Evolutionary conservation across 345 rosid genomes (phyloP), one percentile per base, ranked within the genome.

Genomic region (Noccaea caerulescens): DNA sequence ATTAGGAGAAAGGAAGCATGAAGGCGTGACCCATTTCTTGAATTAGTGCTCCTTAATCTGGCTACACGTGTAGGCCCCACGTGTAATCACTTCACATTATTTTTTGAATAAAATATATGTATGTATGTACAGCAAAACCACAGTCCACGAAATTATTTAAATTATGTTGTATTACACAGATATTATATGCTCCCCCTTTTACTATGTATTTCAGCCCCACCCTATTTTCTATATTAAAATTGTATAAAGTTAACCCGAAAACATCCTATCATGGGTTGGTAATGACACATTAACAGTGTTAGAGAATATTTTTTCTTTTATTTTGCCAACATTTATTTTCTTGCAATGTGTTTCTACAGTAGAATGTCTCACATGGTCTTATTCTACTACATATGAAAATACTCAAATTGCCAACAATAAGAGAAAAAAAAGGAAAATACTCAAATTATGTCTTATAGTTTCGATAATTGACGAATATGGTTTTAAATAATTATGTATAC

Each of bases 11-110:
- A 51, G 75, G 75, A 76, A 63, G 54, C 75, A 76, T 13, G 75
- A 57, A 75, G 68, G 37, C 50, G 14, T 66, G 76, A 71, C 76
- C 80, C 80, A 71, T 66, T 45, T 34, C 63, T 65, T 65, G n/a
- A 49, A 58, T 76, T 71, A 76, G 72, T 76, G 80, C 63, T 66
- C 57, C 76, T 71, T 76, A 76, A 76, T 63, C 63, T 4, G 55
- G 43, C 41, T 76, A 71, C 80, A 76, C 76, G 72, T 76, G 68
- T 66, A 70, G 80, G 76, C 16, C 76, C 80, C 80, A 70, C 33
- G 57, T 65, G 72, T 58, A 32, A 64, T 71, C 76, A 50, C 66
- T 70, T 63, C 66, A 30, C 46, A 33, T 66, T 32, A 13, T 42
- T 12, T 23, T 63, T 13, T 23, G 0, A n/a, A 7, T 32, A 13